Conservation (phyloP, 2,329 filamentous ascomycete species). For the Colletotrichum truncatum region DNA sequence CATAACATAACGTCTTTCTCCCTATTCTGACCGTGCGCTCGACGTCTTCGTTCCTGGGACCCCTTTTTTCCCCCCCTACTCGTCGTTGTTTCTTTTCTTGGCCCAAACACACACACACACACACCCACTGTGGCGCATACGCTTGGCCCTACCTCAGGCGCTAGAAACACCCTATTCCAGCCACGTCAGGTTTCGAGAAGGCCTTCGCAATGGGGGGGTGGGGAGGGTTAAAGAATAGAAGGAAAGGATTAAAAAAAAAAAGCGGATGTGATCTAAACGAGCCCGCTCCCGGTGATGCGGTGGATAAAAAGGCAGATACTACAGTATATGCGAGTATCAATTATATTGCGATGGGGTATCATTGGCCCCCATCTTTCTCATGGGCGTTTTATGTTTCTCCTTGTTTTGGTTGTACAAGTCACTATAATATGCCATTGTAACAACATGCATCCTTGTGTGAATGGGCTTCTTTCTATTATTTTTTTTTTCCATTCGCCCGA, state of each 20-base stretch:
- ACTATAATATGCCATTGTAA: background rate
- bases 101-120: background rate
- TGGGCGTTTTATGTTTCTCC: background rate
- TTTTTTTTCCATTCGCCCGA: too few relatives aligned
- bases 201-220: background rate
- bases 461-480: background rate
- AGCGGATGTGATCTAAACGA: background rate
- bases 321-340: background rate
- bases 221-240: too few relatives aligned
- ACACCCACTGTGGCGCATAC: background rate
- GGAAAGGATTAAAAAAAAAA: background rate
- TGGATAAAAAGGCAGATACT: background rate
- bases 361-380: background rate
- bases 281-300: background rate
- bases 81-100: background rate
- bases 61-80: too few relatives aligned
- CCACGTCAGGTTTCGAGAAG: background rate
- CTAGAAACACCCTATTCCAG: background rate
- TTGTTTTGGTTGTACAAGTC: too few relatives aligned
- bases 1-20: too few relatives aligned
- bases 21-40: too few relatives aligned
- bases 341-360: background rate
- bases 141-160: background rate
- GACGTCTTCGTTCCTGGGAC: too few relatives aligned
- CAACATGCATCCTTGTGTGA: background rate